These are phyloP conservation scores for Amniculicola lignicola DNA, from an alignment of 495 filamentous ascomycete genomes.

Conservation along the genomic window DNA sequence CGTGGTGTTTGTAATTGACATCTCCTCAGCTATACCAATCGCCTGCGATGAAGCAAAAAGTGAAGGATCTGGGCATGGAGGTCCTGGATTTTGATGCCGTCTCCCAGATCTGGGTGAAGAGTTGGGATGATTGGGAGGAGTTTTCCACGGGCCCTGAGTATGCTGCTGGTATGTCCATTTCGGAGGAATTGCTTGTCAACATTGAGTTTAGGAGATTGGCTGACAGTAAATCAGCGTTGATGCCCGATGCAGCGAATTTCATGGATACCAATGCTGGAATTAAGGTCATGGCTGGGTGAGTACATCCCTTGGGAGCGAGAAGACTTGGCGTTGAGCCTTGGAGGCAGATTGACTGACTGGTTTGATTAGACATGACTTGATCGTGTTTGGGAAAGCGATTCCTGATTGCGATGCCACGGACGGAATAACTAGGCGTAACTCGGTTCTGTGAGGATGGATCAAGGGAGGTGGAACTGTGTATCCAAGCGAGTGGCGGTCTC, in stretches of 20 bases:
- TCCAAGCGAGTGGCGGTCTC: too few relatives aligned
- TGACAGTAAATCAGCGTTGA: conserved; percentile 22
- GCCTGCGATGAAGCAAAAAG: conserved; percentile 36
- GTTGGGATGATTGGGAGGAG: conserved; percentile 36
- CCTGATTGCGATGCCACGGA: conserved; percentile 23
- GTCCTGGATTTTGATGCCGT: conserved; percentile 37
- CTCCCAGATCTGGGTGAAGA: conserved; percentile 36
- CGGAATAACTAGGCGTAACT: conserved; percentile 14
- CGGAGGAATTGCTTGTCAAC: not conserved
- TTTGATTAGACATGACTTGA: conserved; percentile 13
- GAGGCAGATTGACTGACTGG: not conserved
- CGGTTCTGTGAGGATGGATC: too few relatives aligned
- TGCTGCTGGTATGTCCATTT: conserved; percentile 7
- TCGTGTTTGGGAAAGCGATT: conserved; percentile 29
- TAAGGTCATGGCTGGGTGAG: conserved; percentile 35
- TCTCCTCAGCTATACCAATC: conserved; percentile 25
- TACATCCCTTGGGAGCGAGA: conserved; percentile 6
- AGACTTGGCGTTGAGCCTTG: not conserved
- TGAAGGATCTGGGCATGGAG: conserved; percentile 33
- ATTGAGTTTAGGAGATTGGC: not conserved
- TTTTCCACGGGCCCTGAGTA: conserved; percentile 32
- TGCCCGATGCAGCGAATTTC: conserved; percentile 34
- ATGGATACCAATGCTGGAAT: conserved; percentile 30
- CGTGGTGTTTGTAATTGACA: not conserved
- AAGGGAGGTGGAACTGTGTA: too few relatives aligned